phyloP scores from a whole-genome alignment of 2,329 filamentous ascomycete genomes.

The Apiospora arundinis region DNA sequence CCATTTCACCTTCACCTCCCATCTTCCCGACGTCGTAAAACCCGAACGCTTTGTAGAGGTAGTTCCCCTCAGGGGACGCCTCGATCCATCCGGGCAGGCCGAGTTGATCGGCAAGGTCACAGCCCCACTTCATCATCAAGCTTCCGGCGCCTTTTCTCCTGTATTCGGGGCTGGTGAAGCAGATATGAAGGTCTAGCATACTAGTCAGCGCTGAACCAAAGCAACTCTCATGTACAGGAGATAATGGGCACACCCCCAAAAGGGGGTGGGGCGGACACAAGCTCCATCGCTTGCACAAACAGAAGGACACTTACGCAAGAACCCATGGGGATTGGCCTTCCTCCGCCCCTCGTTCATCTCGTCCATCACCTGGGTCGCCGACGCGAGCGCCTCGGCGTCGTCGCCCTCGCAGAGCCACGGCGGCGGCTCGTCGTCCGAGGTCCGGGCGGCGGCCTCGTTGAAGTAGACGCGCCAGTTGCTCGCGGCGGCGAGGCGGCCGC shows the following conservation, averaged over 20 bases:
- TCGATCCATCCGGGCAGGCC: slow-evolving; percentile 46
- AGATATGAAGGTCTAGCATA: slow-evolving; percentile 42
- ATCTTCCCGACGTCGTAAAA: slow-evolving; percentile 27
- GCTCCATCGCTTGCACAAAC: background rate
- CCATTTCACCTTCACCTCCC: background rate
- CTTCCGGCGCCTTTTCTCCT: slow-evolving; percentile 44
- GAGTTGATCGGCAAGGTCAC: slow-evolving; percentile 44
- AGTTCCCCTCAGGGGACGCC: slow-evolving; percentile 40
- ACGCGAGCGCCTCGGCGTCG: slow-evolving; percentile 42
- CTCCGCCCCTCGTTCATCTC: slow-evolving; percentile 39
- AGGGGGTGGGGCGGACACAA: too few relatives aligned
- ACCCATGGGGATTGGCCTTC: slow-evolving; percentile 36
- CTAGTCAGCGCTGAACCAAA: background rate
- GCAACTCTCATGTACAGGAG: too few relatives aligned
- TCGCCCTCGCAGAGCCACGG: slow-evolving; percentile 39
- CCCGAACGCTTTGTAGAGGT: slow-evolving; percentile 44
- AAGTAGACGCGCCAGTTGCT: slow-evolving; percentile 44
- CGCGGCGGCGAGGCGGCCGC: slow-evolving; percentile 42
- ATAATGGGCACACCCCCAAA: too few relatives aligned
- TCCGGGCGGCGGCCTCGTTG: slow-evolving; percentile 26
- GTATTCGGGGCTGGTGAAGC: slow-evolving; percentile 46
- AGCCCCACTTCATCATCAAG: slow-evolving; percentile 43
- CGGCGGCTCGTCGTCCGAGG: slow-evolving; percentile 32
- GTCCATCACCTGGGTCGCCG: slow-evolving; percentile 34
- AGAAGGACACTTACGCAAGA: slow-evolving; percentile 41